A percentile compares a stretch with the other conserved stretches of the same genome.
These are phyloP conservation scores for Geotrichum carabidarum DNA, from an alignment of 1,139 yeast genomes.

Conservation along the genomic window DNA sequence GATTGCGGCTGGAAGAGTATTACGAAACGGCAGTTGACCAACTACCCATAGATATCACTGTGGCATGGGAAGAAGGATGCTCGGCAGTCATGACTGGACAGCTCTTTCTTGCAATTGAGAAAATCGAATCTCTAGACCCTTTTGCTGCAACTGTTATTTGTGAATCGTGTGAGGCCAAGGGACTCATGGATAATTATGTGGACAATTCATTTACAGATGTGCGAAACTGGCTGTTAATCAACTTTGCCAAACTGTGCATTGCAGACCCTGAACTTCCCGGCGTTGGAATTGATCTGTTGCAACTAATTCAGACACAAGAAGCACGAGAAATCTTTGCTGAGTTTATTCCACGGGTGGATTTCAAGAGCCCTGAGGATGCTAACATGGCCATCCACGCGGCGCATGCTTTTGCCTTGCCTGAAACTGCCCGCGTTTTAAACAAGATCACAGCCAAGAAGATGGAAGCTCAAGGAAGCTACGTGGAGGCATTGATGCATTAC, in stretches of 20 bases:
- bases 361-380: slow-evolving; percentile 60
- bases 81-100: slow-evolving; percentile 55
- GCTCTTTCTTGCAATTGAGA: slow-evolving; percentile 54
- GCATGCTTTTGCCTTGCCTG: slow-evolving; percentile 40
- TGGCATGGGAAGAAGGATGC: slow-evolving; percentile 59
- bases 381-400: slow-evolving; percentile 71
- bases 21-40: slow-evolving; percentile 35
- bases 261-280: slow-evolving; percentile 20
- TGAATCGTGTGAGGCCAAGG: slow-evolving; percentile 59
- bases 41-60: slow-evolving; percentile 40
- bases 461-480: slow-evolving; percentile 37
- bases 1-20: slow-evolving; percentile 44
- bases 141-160: slow-evolving; percentile 66
- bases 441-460: slow-evolving; percentile 26
- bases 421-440: slow-evolving; percentile 22
- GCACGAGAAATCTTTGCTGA: slow-evolving; percentile 52
- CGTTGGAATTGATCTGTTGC: slow-evolving; percentile 28
- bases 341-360: slow-evolving; percentile 54
- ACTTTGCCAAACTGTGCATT: slow-evolving; percentile 29
- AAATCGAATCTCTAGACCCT: slow-evolving; percentile 57
- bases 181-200: slow-evolving; percentile 49
- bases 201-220: slow-evolving; percentile 18
- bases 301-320: slow-evolving; percentile 21
- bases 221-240: slow-evolving; percentile 28
- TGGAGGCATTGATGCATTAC: slow-evolving; percentile 65